A percentile compares a stretch with the other conserved stretches of the same genome.
Conservation (phyloP, 2,329 filamentous ascomycete species). For the Fusarium heterosporum region DNA sequence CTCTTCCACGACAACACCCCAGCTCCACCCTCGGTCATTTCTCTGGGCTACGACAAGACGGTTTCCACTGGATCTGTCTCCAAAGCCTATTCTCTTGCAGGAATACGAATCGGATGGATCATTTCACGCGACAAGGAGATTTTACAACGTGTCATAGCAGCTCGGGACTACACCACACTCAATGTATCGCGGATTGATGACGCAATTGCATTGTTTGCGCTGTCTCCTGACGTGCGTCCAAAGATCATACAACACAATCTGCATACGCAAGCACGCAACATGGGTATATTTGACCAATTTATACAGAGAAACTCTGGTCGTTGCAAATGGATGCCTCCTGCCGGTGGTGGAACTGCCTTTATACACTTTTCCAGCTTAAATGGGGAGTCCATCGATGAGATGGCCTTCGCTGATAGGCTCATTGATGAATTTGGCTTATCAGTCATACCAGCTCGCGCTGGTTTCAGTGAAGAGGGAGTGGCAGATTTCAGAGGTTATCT, state of each 20-base stretch:
- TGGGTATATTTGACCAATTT: neutral
- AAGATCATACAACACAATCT: neutral
- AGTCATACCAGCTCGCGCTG: neutral
- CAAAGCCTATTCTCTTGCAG: neutral
- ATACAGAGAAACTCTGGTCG: neutral
- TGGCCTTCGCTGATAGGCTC: neutral
- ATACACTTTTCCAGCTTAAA: neutral
- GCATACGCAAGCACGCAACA: neutral
- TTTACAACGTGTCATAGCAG: neutral
- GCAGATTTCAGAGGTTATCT: neutral
- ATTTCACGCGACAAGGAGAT: neutral
- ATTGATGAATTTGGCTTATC: neutral
- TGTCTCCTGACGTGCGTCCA: neutral
- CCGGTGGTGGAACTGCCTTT: neutral
- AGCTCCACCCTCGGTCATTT: neutral
- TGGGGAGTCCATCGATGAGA: neutral
- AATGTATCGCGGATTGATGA: constrained; percentile 1
- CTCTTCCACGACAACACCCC: neutral
- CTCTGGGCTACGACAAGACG: neutral
- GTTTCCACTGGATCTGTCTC: neutral
- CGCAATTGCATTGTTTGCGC: neutral
- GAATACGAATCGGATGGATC: neutral
- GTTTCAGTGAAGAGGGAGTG: neutral
- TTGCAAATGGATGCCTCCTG: neutral
- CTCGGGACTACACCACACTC: neutral